Evolutionary conservation across 257 asterid genomes (phyloP), one percentile per base, ranked within the genome.

Genomic region (Fraxinus cuspidata): DNA sequence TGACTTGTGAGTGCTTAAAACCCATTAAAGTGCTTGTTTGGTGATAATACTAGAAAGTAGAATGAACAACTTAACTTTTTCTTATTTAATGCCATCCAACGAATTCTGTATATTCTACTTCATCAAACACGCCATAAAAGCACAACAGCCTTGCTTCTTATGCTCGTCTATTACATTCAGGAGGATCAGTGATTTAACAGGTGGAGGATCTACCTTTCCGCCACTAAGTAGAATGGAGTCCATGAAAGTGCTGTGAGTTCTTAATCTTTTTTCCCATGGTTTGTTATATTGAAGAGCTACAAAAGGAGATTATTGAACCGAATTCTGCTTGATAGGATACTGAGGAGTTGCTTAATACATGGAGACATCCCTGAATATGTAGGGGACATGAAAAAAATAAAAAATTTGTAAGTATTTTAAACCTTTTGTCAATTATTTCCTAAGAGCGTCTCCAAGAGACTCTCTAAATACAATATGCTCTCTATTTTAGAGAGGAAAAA

Each of bases 101-200:
- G 2, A 49, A 49, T 44, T 9, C 1, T 51, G 8, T 19, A 51
- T 51, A 49, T 3, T 49, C 60, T 15, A 53, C 64, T 53, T n/a
- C 23, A 5, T 4, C 13, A 56, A 51, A 56, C 65, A 56, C 0
- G 8, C 27, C 65, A 18, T 56, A n/a, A 60, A 25, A 8, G 71
- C 51, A 42, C 34, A 6, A 29, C 7, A 78, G 56, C 51, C 34
- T n/a, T 69, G 63, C 35, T 53, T 37, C 78, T 80, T 70, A 31
- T 74, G 58, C 13, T 49, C 42, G 4, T 80, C 56, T 63, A 70
- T 83, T 78, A 71, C 28, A 79, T 89, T 79, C 88, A 94, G 98
- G 93, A 92, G 98, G 92, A 90, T 94, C 80, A 94, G 98, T 85
- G 98, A 92, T 83, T 86, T 92, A 84, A 84, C 63, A 34, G 86